Evolutionary conservation across 2,329 filamentous ascomycete genomes (phyloP), one percentile per base, ranked within the genome.

Genomic region (Fusarium devonianum): DNA sequence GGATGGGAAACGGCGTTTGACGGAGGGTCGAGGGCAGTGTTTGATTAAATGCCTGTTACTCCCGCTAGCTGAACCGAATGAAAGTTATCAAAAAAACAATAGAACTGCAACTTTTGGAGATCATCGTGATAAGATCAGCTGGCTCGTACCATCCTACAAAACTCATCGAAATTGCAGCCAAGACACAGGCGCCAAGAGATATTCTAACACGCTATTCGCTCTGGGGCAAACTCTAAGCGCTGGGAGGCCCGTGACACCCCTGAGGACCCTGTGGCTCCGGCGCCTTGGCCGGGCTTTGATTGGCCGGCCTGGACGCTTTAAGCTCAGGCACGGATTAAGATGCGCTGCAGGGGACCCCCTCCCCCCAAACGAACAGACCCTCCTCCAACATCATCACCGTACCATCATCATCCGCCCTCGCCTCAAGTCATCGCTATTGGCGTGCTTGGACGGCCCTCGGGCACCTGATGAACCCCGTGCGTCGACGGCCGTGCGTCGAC

Each of bases 201-300:
- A 19, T 16, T 13, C 21, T 28, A 25, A 43, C 18, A 10, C 17
- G 21, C 22, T 9, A 43, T 43, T 43, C 21, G 40, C 17, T 43
- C 14, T 13, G 36, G 22, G 22, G 28, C 34, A 33, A 37, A 42
- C 21, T 17, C 34, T 56, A 56, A 41, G 51, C 56, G 56, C 56
- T 29, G 23, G 39, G 34, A 32, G n/a, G n/a, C 14, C 39, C 25
- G 16, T 33, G 28, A 22, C 26, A 36, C 56, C 55, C 38, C 46
- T 60, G 42, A 30, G 18, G 25, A 47, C 53, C 47, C 53, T 29
- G 46, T 32, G 21, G 13, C 14, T 12, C n/a, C 28, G 14, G 7
- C 18, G 7, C 32, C 5, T 39, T 36, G 7, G 22, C 25, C 37
- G 28, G 7, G 19, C 28, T 7, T 41, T 53, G 38, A 60, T 58